A percentile compares a stretch with the other conserved stretches of the same genome.
Evolutionary conservation across 352 stramenopile genomes (phyloP).

Genomic region (Globisporangium takayamanum): DNA sequence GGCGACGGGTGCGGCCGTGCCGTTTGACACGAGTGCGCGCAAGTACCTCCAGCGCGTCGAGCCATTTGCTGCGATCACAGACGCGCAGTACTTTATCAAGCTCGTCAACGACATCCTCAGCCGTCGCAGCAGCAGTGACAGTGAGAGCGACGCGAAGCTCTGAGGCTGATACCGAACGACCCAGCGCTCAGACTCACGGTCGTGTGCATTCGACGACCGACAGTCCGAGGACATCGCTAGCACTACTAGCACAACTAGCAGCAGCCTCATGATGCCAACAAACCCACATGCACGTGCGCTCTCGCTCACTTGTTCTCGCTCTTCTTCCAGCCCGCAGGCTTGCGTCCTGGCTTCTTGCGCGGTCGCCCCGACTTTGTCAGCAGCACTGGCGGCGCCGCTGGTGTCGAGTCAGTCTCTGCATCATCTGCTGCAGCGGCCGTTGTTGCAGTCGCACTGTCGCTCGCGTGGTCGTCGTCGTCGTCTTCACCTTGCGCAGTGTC

Average conservation of each 20-base stretch:
- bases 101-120: slow-evolving; percentile 34
- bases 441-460: slow-evolving; percentile 14
- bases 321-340: slow-evolving; percentile 20
- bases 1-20: slow-evolving; percentile 32
- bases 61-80: slow-evolving; percentile 73
- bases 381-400: slow-evolving; percentile 10
- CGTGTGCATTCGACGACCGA: too few species aligned
- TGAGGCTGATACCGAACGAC: neutral
- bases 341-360: slow-evolving; percentile 53
- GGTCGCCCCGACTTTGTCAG: slow-evolving; percentile 36
- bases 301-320: slow-evolving; percentile 6
- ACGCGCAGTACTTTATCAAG: slow-evolving; percentile 65
- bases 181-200: too few species aligned
- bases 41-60: slow-evolving; percentile 71
- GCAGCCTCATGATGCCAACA: too few species aligned
- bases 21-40: slow-evolving; percentile 44
- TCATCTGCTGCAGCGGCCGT: neutral
- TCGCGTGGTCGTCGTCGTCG: slow-evolving; percentile 25
- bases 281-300: too few species aligned
- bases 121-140: neutral
- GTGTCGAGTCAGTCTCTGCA: neutral
- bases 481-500: slow-evolving; percentile 27
- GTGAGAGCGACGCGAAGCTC: neutral
- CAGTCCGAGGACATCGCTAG: too few species aligned
- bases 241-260: too few species aligned